phyloP scores from a whole-genome alignment of 192 early-diverging fungal species.

The Rhizophagus sp. region DNA sequence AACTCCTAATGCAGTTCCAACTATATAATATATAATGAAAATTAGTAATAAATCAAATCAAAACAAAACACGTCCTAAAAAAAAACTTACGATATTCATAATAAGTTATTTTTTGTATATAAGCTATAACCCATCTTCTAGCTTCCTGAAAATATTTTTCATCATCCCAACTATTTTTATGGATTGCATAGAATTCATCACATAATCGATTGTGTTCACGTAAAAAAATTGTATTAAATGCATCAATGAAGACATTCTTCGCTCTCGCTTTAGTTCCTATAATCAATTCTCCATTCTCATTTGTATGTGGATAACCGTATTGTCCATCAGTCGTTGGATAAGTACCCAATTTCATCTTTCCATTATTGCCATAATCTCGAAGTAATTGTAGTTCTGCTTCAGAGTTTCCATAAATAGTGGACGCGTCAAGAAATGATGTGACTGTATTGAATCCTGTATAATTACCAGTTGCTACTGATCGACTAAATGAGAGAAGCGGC shows the following conservation, averaged over 20 bases:
- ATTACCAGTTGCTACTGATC: neutral
- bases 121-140: conserved; percentile 3
- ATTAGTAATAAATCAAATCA: no score
- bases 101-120: neutral
- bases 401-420: neutral
- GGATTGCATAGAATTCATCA: neutral
- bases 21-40: no score
- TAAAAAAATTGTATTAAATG: neutral
- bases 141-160: conserved; percentile 13
- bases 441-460: neutral
- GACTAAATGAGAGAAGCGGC: neutral
- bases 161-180: neutral
- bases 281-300: neutral
- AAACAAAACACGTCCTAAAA: no score
- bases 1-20: neutral
- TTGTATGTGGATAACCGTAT: neutral
- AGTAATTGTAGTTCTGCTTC: neutral
- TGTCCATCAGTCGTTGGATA: neutral
- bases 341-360: neutral
- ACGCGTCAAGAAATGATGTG: neutral
- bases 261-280: neutral
- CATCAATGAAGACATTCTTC: neutral
- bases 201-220: conserved; percentile 19
- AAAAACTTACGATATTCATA: conserved; percentile 12
- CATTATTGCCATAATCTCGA: neutral